Base-by-base conservation (phyloP, 257 asterid species). In the Primulina eburnea region DNA sequence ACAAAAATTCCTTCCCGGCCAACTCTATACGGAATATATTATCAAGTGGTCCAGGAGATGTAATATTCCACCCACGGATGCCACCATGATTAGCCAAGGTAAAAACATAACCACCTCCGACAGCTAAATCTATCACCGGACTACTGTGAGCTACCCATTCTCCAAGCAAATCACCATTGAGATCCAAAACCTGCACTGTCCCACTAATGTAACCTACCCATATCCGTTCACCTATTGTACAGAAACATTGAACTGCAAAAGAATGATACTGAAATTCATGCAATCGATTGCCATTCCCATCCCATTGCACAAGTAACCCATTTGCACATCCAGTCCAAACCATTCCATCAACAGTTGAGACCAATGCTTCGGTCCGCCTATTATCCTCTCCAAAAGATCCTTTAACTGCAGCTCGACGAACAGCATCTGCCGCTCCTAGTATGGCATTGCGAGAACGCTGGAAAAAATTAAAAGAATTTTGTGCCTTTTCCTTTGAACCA, bases 391-490 rank as follows among this genome's bases (percentile, higher is more conserved):
- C 93, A 72, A 78, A 88, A 64, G 90, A 78, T 81, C 97, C 97
- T 76, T 88, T 89, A 4, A 50, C 86, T 2, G 99, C 93, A 74
- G 85, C 99, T 77, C 98, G 82, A 47, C 92, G 98, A 65, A 94
- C 98, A 74, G 97, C 97, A 77, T 94, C 99, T 77, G 99, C 99
- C 59, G 99, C 99, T 76, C 99, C 99, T 62, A 89, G 38, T 67
- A 94, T 88, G 78, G 88, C 99, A 75, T 91, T 91, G 68, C 99
- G 90, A 12, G 99, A 94, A 24, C 99, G 98, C 82, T 94, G 99
- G 70, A 94, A 94, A 80, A 94, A 91, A 83, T 79, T 84, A 56
- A 82, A 71, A 20, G 98, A 77, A 72, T 79, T 83, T 69, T 83
- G 97, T 40, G 83, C 35, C 74, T 90, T 92, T 71, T 92, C 96